A percentile compares a stretch with the other conserved stretches of the same genome.
Conservation (phyloP, 176 grass and related monocot genomes). For the Ananas comosus region DNA sequence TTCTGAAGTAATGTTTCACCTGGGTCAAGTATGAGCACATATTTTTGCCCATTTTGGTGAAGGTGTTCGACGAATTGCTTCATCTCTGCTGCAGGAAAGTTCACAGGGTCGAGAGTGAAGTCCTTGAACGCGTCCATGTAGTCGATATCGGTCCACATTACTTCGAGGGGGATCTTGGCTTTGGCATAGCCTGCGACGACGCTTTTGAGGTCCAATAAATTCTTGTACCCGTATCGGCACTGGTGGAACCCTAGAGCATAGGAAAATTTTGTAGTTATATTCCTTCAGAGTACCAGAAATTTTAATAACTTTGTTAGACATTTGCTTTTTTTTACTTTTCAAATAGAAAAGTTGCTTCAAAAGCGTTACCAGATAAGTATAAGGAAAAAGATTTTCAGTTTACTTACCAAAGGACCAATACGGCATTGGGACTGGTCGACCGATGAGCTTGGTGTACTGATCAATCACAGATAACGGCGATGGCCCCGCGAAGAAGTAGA, state of each 20-base stretch:
- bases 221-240: constrained; percentile 62
- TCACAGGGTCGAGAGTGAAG: constrained; percentile 65
- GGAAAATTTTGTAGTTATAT: no score
- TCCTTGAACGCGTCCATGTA: constrained; percentile 87
- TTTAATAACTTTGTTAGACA: no score
- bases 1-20: constrained; percentile 18
- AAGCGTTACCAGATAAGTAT: neutral
- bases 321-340: no score
- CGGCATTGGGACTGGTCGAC: constrained; percentile 61
- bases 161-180: constrained; percentile 71
- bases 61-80: constrained; percentile 47
- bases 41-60: constrained; percentile 73
- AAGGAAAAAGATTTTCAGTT: neutral
- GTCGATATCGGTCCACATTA: constrained; percentile 97
- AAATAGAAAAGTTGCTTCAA: neutral
- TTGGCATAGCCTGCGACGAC: constrained; percentile 68
- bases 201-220: constrained; percentile 46
- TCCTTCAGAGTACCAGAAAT: no score
- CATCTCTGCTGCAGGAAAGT: constrained; percentile 48
- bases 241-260: constrained; percentile 67
- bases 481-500: constrained; percentile 76
- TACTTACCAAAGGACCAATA: constrained; percentile 79
- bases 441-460: constrained; percentile 86
- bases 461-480: constrained; percentile 52
- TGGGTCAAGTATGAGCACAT: constrained; percentile 73